Evolutionary conservation across 2,329 filamentous ascomycete species (phyloP), one percentile per base, ranked within the genome.

Genomic region (Fusarium longipes): DNA sequence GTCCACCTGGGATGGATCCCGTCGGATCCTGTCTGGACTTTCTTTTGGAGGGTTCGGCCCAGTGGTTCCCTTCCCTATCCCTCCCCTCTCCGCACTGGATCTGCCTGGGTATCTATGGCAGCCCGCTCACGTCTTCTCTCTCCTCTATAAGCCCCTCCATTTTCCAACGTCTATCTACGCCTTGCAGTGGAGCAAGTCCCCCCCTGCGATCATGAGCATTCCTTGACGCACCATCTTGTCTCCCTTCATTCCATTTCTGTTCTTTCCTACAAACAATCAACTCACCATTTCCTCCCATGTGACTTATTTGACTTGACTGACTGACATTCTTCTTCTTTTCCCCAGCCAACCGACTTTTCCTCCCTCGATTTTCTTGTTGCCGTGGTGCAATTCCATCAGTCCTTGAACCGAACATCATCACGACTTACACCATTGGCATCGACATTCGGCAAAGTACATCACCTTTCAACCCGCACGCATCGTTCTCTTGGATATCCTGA

Each of bases 241-340:
- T 74, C 71, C 71, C 71, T 73, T 73, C 71, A 73, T 73, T 73
- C 71, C 71, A 64, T 54, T 45, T 43, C 63, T 55, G 62, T 54
- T 51, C 64, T 57, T 73, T 70, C 70, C 63, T 63, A 63, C 65
- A 69, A 59, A 59, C 56, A 71, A 65, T 57, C 62, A 61, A 59
- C 63, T 57, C 49, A 54, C n/a, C 40, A 53, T 59, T 43, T 35
- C 47, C 25, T 53, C 57, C 42, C 67, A 39, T 57, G 61, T 48
- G 45, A 48, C 45, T 48, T 48, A 48, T 12, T 48, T 58, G 53
- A 65, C 62, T 36, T 42, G 54, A 53, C 47, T 24, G 30, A 49
- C 60, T 73, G 57, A 73, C 71, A 57, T 62, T 52, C 55, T 60
- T 38, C 40, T 40, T 43, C 30, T 67, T 65, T 27, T 53, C 30